A percentile compares a stretch with the other conserved stretches of the same genome.
Evolutionary conservation across 1,284 basidiomycete genomes (phyloP).

Genomic region (Porphyrellus sp.): DNA sequence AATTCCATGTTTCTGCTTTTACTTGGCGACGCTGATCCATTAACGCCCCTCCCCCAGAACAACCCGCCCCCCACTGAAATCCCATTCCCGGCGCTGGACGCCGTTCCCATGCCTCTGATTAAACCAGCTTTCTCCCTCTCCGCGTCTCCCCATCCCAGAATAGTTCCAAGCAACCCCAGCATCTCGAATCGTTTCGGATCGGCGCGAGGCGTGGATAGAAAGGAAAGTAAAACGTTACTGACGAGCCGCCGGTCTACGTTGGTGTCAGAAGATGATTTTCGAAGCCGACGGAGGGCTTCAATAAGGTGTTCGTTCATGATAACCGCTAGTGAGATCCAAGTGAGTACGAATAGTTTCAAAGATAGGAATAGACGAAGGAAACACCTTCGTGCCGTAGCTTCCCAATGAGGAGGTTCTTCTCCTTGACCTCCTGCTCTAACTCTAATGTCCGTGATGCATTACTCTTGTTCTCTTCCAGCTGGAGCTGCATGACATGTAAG

Average conservation of each 20-base stretch:
- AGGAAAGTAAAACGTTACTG: slow-evolving; percentile 92
- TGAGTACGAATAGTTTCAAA: slow-evolving; percentile 5
- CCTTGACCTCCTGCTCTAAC: slow-evolving; percentile 88
- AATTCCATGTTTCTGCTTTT: slow-evolving; percentile 53
- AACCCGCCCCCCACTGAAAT: slow-evolving; percentile 27
- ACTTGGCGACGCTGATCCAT: slow-evolving; percentile 36
- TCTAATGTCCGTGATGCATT: slow-evolving; percentile 64
- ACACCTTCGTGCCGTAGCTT: slow-evolving; percentile 93
- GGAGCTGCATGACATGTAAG: slow-evolving; percentile 41
- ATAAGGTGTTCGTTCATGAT: slow-evolving; percentile 98
- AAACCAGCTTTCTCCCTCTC: slow-evolving; percentile 87
- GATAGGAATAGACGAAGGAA: slow-evolving; percentile 15
- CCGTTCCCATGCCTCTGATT: slow-evolving; percentile 43
- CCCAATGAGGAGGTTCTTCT: slow-evolving; percentile 88
- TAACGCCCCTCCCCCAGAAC: slow-evolving; percentile 47
- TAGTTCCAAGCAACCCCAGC: slow-evolving; percentile 82
- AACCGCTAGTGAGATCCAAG: slow-evolving; percentile 55
- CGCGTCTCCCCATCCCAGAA: slow-evolving; percentile 86
- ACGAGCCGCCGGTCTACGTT: slow-evolving; percentile 94
- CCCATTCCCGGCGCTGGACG: slow-evolving; percentile 43
- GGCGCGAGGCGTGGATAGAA: slow-evolving; percentile 85
- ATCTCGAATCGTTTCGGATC: slow-evolving; percentile 98
- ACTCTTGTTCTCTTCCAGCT: slow-evolving; percentile 71
- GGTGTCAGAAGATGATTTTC: slow-evolving; percentile 80
- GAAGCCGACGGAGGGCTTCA: slow-evolving; percentile 90